phyloP scores from a whole-genome alignment of 129 eudicot species.

The Flaveria trinervia region DNA sequence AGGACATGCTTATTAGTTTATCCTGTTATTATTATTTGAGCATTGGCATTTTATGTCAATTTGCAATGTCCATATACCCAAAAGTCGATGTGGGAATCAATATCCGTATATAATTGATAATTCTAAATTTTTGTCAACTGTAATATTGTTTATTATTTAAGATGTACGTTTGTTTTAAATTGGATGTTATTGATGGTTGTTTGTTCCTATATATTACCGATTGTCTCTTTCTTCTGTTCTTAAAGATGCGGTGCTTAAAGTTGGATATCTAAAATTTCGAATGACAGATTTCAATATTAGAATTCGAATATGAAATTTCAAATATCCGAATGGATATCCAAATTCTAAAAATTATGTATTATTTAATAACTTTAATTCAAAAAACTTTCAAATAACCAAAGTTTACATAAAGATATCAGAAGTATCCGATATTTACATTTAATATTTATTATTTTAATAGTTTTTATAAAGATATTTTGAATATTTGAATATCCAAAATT shows the following conservation, averaged over 20 bases:
- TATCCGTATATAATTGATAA: conserved; percentile 2
- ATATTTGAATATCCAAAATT: too few relatives aligned
- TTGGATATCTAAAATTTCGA: too few relatives aligned
- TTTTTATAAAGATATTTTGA: too few relatives aligned
- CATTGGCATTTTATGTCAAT: conserved; percentile 2
- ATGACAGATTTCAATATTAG: too few relatives aligned
- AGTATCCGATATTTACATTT: too few relatives aligned
- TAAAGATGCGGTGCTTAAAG: not conserved
- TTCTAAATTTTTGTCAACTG: conserved; percentile 26
- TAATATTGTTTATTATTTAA: conserved; percentile 15
- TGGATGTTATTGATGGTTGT: conserved; percentile 10
- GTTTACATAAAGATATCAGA: too few relatives aligned
- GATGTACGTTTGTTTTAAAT: conserved; percentile 25
- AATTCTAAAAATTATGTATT: too few relatives aligned
- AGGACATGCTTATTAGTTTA: not conserved
- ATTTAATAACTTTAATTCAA: too few relatives aligned
- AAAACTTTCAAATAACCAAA: too few relatives aligned
- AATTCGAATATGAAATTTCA: too few relatives aligned
- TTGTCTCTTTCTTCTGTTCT: not conserved
- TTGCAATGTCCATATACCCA: conserved; percentile 11
- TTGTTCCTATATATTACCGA: not conserved
- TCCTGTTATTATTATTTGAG: not conserved
- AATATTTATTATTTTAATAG: too few relatives aligned
- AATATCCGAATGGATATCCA: too few relatives aligned
- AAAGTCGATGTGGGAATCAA: conserved; percentile 33